These are phyloP conservation scores for Xanthoconium purpureum DNA, from an alignment of 768 basidiomycete species.

Conservation along the genomic window DNA sequence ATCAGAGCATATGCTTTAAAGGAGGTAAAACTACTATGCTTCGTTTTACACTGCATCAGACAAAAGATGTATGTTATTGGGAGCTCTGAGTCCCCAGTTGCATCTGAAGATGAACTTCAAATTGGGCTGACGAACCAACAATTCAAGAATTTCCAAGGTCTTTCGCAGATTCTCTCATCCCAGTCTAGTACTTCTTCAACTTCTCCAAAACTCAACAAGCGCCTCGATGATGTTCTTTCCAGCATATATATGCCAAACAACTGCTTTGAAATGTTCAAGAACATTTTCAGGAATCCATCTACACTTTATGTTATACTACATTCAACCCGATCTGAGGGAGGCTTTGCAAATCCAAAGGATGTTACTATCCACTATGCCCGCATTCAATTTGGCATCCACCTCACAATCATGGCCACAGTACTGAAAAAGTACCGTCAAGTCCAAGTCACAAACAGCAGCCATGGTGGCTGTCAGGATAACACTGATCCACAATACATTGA, in stretches of 20 bases:
- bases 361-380: too few species aligned
- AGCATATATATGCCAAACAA: background rate
- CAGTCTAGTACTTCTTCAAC: background rate
- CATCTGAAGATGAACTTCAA: background rate
- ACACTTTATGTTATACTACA: background rate
- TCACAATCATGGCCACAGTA: too few species aligned
- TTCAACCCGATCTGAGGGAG: background rate
- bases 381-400: too few species aligned
- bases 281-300: background rate
- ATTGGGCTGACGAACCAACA: background rate
- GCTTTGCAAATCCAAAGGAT: background rate
- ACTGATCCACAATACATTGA: too few species aligned
- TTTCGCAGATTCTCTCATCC: background rate
- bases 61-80: background rate
- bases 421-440: too few species aligned
- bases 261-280: background rate
- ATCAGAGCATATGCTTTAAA: background rate
- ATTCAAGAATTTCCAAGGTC: background rate
- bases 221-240: background rate
- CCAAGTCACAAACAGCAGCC: too few species aligned
- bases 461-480: too few species aligned
- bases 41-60: background rate
- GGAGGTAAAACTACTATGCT: background rate
- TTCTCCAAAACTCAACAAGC: background rate
- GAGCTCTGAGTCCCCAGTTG: background rate